phyloP scores from a whole-genome alignment of 192 early-diverging fungal genomes.

The Backusella tuberculispora region DNA sequence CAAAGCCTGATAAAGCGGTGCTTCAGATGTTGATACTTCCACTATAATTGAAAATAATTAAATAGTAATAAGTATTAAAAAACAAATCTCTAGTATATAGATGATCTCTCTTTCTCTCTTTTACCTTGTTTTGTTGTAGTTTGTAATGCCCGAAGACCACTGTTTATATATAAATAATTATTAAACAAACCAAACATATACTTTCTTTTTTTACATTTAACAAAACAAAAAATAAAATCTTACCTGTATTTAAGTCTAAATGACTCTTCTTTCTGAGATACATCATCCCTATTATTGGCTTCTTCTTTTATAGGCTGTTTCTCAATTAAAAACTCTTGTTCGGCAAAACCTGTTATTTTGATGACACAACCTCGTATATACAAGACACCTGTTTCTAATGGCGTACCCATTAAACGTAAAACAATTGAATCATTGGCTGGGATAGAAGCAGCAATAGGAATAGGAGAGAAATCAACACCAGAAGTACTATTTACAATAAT shows the following conservation, averaged over 20 bases:
- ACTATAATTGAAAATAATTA: not conserved
- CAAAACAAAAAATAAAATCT: not conserved
- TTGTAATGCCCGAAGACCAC: slow-evolving; percentile 5
- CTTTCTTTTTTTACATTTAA: not conserved
- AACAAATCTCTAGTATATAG: not conserved
- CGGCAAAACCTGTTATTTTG: slow-evolving; percentile 57
- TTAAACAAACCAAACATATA: not conserved
- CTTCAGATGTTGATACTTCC: not conserved
- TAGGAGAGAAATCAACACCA: slow-evolving; percentile 62
- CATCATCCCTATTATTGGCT: not conserved
- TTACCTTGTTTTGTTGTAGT: not conserved
- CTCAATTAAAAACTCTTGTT: slow-evolving; percentile 58
- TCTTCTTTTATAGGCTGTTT: slow-evolving; percentile 2
- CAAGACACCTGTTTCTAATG: slow-evolving; percentile 62
- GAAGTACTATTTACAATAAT: slow-evolving; percentile 55
- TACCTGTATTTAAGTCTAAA: slow-evolving; percentile 22
- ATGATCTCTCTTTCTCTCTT: not conserved
- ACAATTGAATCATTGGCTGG: slow-evolving; percentile 62
- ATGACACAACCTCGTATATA: slow-evolving; percentile 64
- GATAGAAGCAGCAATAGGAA: slow-evolving; percentile 61
- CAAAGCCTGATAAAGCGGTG: not conserved
- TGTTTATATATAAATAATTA: not conserved
- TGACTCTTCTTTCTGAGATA: slow-evolving; percentile 14
- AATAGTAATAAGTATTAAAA: not conserved
- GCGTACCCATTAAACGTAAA: slow-evolving; percentile 67